Percentiles rank a stretch among this genome's conserved stretches.
These are phyloP conservation scores for Aspergillus sp. DNA, from an alignment of 2,329 filamentous ascomycete species.

Conservation along the genomic window DNA sequence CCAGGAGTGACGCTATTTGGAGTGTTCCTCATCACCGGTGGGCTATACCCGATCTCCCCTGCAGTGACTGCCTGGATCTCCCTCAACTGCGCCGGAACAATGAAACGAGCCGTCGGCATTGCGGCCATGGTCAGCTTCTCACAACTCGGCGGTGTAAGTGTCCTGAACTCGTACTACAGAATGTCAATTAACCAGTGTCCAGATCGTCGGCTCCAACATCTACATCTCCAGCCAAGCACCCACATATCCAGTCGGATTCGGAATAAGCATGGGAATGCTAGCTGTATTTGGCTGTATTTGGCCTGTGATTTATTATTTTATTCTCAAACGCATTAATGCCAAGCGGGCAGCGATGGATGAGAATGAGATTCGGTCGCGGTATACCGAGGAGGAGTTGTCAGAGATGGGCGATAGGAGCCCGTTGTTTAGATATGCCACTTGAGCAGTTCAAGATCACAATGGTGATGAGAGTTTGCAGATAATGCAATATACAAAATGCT, in stretches of 20 bases:
- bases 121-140: constrained; percentile 35
- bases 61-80: constrained; percentile 42
- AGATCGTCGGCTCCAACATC: constrained; percentile 6
- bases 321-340: neutral
- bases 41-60: constrained; percentile 47
- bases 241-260: neutral
- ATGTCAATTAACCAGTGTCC: neutral
- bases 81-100: constrained; percentile 18
- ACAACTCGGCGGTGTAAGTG: neutral
- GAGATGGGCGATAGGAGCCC: constrained; percentile 8
- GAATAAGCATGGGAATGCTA: constrained; percentile 39
- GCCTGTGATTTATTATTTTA: neutral
- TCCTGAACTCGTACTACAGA: too few species aligned
- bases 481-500: too few species aligned
- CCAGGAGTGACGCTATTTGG: constrained; percentile 43
- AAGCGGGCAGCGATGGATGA: neutral
- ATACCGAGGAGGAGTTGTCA: constrained; percentile 5
- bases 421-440: constrained; percentile 4
- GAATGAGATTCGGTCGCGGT: constrained; percentile 1
- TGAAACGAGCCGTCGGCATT: constrained; percentile 46
- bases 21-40: constrained; percentile 45
- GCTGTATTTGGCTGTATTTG: constrained; percentile 27
- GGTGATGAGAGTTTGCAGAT: too few species aligned
- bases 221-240: constrained; percentile 4
- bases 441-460: neutral